A percentile compares a stretch with the other conserved stretches of the same genome.
Evolutionary conservation across 78 protist species (phyloP).

Genomic region (Speleostelium caveatum): DNA sequence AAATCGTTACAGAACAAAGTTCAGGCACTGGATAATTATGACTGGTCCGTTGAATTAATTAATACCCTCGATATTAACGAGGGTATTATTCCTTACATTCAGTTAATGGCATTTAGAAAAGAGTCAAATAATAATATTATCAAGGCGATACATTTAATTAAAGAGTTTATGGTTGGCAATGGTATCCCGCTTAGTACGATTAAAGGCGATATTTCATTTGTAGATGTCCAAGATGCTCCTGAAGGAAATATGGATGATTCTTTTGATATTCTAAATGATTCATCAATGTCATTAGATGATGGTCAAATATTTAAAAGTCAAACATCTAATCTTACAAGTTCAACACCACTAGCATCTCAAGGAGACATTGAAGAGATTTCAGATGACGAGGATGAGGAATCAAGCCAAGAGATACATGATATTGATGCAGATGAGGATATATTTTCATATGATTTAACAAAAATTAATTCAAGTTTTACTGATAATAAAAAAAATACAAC

Average conservation of each 20-base stretch:
- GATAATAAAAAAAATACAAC: neutral
- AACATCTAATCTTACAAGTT: neutral
- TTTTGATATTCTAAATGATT: no score
- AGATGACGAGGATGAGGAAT: neutral
- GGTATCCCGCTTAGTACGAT: no score
- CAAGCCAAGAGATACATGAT: neutral
- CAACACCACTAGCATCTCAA: neutral
- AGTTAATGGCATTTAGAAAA: neutral
- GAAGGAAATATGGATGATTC: no score
- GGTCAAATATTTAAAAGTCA: neutral
- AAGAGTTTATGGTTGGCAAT: no score
- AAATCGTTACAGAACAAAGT: no score
- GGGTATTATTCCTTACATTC: neutral
- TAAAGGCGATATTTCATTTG: no score
- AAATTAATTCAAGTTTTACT: no score
- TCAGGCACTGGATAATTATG: neutral
- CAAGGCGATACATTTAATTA: no score
- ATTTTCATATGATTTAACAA: no score
- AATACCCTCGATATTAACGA: neutral
- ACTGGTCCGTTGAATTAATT: neutral
- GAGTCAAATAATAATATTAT: no score
- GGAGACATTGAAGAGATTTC: neutral
- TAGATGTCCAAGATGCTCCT: no score
- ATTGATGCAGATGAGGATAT: no score
- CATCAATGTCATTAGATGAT: neutral